These are phyloP conservation scores for Paramecium primaurelia DNA, from an alignment of 73 alveolate genomes.

Conservation along the genomic window DNA sequence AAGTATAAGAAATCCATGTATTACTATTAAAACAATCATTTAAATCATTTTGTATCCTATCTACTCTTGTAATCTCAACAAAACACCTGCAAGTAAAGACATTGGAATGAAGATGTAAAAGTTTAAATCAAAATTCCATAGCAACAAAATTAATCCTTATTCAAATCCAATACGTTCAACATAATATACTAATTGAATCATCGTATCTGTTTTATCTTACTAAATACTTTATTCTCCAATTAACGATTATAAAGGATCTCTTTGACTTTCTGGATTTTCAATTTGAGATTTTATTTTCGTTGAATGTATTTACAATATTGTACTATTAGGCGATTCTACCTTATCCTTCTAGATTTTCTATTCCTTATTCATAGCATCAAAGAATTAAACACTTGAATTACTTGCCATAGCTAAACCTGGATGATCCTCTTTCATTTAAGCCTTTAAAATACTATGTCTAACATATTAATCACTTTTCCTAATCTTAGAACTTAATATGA, in stretches of 20 bases:
- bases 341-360: not conserved
- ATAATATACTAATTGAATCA: not conserved
- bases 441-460: not conserved
- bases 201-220: not conserved
- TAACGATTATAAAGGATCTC: not conserved
- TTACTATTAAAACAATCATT: not conserved
- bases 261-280: not conserved
- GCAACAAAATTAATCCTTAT: not conserved
- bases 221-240: not conserved
- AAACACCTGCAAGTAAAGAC: not conserved
- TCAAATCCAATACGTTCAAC: not conserved
- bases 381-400: not conserved
- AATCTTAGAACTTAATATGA: not conserved
- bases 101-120: not conserved
- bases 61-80: not conserved
- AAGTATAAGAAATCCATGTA: not conserved
- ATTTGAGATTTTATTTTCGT: not conserved
- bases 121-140: not conserved
- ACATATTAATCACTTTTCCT: not conserved
- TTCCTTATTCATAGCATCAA: not conserved
- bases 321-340: not conserved
- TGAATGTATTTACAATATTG: not conserved
- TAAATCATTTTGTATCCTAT: not conserved
- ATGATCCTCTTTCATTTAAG: not conserved
- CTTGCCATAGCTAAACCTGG: not conserved